Conservation (phyloP, 129 eudicot genomes). For the Flaveria linearis region DNA sequence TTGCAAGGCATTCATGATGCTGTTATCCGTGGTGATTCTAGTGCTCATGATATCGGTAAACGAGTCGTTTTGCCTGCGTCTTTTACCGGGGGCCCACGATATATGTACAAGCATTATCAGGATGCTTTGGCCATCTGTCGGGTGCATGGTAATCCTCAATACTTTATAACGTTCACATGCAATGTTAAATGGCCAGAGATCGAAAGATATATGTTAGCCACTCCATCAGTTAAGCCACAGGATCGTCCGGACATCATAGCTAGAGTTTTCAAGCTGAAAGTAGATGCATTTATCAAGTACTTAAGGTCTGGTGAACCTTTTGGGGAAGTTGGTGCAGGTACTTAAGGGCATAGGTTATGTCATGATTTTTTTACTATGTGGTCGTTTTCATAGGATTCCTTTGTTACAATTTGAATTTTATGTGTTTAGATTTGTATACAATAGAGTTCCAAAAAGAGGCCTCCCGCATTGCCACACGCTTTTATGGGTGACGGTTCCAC, state of each 20-base stretch:
- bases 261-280: background rate
- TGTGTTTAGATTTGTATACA: background rate
- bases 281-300: background rate
- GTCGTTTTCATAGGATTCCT: no score
- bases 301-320: background rate
- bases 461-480: background rate
- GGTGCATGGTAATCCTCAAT: background rate
- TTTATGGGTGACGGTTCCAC: no score
- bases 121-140: background rate
- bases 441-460: background rate
- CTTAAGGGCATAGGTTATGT: no score
- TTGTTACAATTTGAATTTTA: no score
- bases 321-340: background rate
- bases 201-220: background rate
- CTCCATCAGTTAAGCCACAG: background rate
- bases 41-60: background rate
- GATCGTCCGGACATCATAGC: background rate
- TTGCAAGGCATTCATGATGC: no score
- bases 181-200: background rate
- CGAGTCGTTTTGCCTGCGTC: background rate
- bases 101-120: background rate
- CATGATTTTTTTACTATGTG: no score
- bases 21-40: no score
- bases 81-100: background rate
- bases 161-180: background rate